Evolutionary conservation across 441 rosid genomes (phyloP), one percentile per base, ranked within the genome.

Genomic region (Populus hybrid): DNA sequence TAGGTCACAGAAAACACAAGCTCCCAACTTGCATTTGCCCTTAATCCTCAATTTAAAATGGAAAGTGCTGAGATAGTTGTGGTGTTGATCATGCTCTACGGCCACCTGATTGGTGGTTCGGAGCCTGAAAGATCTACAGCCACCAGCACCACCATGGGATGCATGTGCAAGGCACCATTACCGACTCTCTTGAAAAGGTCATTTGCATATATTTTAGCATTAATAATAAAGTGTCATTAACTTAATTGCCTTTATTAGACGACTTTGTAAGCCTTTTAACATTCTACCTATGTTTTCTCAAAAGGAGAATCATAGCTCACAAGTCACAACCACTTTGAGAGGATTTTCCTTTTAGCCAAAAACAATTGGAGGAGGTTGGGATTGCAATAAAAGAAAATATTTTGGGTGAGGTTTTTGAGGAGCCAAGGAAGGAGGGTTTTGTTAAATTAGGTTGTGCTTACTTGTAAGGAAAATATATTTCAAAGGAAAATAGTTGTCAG

Each of bases 121-220:
- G 34, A 32, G 34, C 34, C 34, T 32, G 34, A 36, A 66, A 38
- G 35, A 34, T 34, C 21, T 18, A 18, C 8, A 16, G 61, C 61
- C 61, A 2, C 46, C 73, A 36, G 11, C n/a, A 30, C 10, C 64
- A 24, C 10, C 67, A 16, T 8, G 24, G 38, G 59, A 8, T 59
- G 70, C 68, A 76, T 76, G 73, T 76, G 79, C 57, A 54, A 14
- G 10, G 68, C 79, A 69, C 73, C 66, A 54, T 76, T 57, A 23
- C 69, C 10, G n/a, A 16, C 57, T 59, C 57, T 59, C 46, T 23
- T 76, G 61, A 32, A 42, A 8, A 69, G 34, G n/a, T 50, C 11
- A 11, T 68, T 59, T 57, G 50, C 72, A 69, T 69, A 69, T 40
- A 54, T 38, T 70, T 10, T 50, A 73, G 20, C 67, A 73, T 18